Evolutionary conservation across 2,329 filamentous ascomycete genomes (phyloP).

Genomic region (Chrysoporthe cubensis): DNA sequence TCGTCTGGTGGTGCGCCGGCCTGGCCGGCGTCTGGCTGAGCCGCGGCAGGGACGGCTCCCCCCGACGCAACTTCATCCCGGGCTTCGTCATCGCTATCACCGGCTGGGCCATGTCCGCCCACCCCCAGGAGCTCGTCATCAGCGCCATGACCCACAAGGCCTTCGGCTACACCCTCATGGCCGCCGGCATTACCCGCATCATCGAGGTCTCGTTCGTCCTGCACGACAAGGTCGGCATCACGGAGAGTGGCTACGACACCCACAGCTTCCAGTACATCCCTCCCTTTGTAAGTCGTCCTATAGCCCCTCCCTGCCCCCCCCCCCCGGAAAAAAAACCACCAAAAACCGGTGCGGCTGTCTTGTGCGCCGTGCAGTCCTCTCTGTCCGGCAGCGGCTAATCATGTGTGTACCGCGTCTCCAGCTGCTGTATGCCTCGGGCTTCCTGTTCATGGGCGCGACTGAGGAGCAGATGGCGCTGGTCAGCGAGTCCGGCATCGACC

Average conservation of each 20-base stretch:
- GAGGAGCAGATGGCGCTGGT: constrained; percentile 93
- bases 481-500: constrained; percentile 74
- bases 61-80: constrained; percentile 91
- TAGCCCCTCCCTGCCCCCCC: background rate
- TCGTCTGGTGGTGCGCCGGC: constrained; percentile 97
- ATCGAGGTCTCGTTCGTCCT: constrained; percentile 92
- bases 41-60: constrained; percentile 77
- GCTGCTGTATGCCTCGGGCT: constrained; percentile 89
- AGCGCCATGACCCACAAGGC: constrained; percentile 86
- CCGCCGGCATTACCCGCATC: constrained; percentile 78
- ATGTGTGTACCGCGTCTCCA: constrained; percentile 39
- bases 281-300: constrained; percentile 54
- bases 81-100: constrained; percentile 90
- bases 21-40: constrained; percentile 92
- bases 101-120: constrained; percentile 92
- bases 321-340: too few relatives aligned
- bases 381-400: constrained; percentile 24
- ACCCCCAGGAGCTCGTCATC: constrained; percentile 81
- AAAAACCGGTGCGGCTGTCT: too few relatives aligned
- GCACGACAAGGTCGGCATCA: constrained; percentile 67
- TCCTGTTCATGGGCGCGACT: constrained; percentile 96
- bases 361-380: background rate
- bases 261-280: constrained; percentile 64
- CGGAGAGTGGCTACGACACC: constrained; percentile 69
- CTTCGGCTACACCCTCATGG: constrained; percentile 97